A percentile compares a stretch with the other conserved stretches of the same genome.
Evolutionary conservation across 2,329 filamentous ascomycete genomes (phyloP).

Genomic region (Pezicula neosporulosa): DNA sequence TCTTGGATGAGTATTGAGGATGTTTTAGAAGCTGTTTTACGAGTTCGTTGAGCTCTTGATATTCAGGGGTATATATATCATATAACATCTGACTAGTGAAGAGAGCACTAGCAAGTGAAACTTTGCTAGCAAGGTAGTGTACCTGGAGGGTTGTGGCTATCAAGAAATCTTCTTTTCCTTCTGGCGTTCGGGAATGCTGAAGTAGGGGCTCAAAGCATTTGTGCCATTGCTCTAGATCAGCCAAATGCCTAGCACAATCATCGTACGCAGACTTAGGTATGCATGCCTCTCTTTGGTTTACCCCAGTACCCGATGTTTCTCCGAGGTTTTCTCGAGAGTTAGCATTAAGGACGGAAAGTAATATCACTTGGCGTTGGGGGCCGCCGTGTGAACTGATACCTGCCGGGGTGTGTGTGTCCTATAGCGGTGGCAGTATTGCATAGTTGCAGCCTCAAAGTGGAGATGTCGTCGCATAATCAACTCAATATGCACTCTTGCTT

Average conservation of each 20-base stretch:
- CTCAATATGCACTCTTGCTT: constrained; percentile 1
- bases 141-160: background rate
- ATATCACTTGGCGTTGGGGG: background rate
- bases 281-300: background rate
- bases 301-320: background rate
- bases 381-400: too few relatives aligned
- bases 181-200: background rate
- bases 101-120: background rate
- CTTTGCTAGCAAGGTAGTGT: background rate
- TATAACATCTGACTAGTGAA: background rate
- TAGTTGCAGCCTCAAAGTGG: background rate
- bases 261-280: background rate
- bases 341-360: background rate
- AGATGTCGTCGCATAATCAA: background rate
- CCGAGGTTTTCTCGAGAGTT: background rate
- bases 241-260: background rate
- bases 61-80: background rate
- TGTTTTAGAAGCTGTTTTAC: background rate
- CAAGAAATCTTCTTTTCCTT: background rate
- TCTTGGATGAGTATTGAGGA: background rate
- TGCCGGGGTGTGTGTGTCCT: too few relatives aligned
- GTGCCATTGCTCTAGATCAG: background rate
- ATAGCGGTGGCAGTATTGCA: background rate
- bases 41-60: background rate
- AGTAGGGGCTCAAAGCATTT: background rate